phyloP scores from a whole-genome alignment of 805 yeast species.

The Candida odintsovae region DNA sequence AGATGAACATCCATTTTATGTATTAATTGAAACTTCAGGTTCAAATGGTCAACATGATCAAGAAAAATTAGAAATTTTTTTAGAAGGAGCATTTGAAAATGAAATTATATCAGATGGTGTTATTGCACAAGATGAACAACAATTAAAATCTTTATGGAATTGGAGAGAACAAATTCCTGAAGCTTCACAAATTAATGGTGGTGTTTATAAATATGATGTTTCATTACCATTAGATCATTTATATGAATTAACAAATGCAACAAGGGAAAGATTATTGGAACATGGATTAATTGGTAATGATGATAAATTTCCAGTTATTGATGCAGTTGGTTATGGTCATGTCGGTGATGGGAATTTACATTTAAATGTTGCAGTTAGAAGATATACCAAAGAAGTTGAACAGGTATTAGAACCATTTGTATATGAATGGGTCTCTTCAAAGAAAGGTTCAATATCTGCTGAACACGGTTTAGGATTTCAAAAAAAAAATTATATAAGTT shows the following conservation, averaged over 20 bases:
- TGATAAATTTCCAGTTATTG: conserved; percentile 71
- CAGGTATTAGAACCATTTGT: conserved; percentile 86
- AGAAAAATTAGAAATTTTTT: conserved; percentile 77
- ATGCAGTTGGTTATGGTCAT: conserved; percentile 96
- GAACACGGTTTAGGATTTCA: conserved; percentile 98
- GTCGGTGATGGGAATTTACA: conserved; percentile 97
- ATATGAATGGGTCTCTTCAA: conserved; percentile 74
- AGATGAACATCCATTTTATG: conserved; percentile 78
- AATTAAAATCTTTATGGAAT: conserved; percentile 75
- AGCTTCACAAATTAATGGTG: conserved; percentile 79
- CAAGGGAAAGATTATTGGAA: conserved; percentile 51
- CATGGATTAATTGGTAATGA: conserved; percentile 58
- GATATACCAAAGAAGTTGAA: conserved; percentile 76
- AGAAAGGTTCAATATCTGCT: conserved; percentile 87
- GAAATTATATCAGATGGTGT: conserved; percentile 90
- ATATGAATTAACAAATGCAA: conserved; percentile 77
- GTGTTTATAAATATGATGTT: conserved; percentile 96
- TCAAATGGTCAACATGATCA: conserved; percentile 91
- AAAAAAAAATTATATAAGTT: conserved; percentile 83
- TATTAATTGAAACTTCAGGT: conserved; percentile 93
- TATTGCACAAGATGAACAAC: conserved; percentile 92
- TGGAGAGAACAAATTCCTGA: conserved; percentile 97
- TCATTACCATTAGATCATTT: conserved; percentile 80
- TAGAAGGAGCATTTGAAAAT: conserved; percentile 79
- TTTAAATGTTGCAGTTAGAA: conserved; percentile 85